Evolutionary conservation across 2,329 filamentous ascomycete species (phyloP), one percentile per base, ranked within the genome.

Genomic region (Cryphonectria japonica): DNA sequence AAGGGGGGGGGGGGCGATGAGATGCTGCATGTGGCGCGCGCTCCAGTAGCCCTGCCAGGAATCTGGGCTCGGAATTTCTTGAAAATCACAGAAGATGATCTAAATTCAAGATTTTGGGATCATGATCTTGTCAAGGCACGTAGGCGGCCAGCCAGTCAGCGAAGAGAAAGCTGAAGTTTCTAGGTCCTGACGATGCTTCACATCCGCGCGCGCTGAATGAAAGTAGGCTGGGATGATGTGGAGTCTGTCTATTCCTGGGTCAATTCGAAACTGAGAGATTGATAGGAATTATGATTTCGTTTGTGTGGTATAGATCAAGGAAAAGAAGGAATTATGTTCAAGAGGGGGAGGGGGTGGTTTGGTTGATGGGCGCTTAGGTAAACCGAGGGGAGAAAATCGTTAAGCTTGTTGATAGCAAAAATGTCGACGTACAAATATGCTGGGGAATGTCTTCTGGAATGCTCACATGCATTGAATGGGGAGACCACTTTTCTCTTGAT

Each of bases 1-100:
- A 6, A 34, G 2, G 34, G 34, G 37, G 37, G 37, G 37, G 37
- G 37, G 37, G 37, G 37, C 8, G 37, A 37, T 29, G 29, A 14
- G 46, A 54, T 69, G 70, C 64, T 16, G 67, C 66, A 71, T 41
- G 66, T 71, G 69, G 69, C 66, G 69, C 69, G 69, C 69, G 69
- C 69, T 65, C 60, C 50, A 46, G 34, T 29, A 43, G 66, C 52
- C 32, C 43, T 54, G 61, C 50, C 70, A 62, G 54, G 39, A 32
- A 22, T 37, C 32, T 69, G 67, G 57, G 67, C 62, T 59, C 22
- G 54, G 54, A 34, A 34, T 34, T 22, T 26, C 26, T 22, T 65
- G 19, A 32, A 39, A 63, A n/a, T 8, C 34, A 29, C 26, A 26
- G n/a, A n/a, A 67, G 46, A 29, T 60, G 26, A 64, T 29, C n/a